phyloP scores from a whole-genome alignment of 1,284 basidiomycete genomes.

The Polyporus tsugae region DNA sequence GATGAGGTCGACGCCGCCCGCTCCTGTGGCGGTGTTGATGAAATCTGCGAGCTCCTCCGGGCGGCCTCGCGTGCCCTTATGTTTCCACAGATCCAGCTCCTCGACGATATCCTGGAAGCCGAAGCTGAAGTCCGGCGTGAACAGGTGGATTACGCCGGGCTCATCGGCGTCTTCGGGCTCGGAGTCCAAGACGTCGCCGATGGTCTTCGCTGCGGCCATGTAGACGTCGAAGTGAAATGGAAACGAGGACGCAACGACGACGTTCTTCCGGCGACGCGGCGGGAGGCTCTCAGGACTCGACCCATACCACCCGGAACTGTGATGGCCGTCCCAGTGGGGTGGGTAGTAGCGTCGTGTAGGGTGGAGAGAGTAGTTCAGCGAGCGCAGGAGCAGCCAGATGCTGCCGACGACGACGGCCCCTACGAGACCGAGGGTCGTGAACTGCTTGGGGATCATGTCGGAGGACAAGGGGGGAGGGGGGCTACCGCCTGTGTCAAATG shows the following conservation, averaged over 20 bases:
- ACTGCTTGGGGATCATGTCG: conserved; percentile 16
- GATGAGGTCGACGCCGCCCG: conserved; percentile 43
- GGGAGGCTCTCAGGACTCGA: neutral
- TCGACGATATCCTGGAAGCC: conserved; percentile 44
- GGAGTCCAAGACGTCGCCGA: conserved; percentile 39
- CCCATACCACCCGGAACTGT: neutral
- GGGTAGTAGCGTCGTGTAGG: conserved; percentile 8
- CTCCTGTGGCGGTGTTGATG: conserved; percentile 30
- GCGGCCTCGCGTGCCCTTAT: conserved; percentile 37
- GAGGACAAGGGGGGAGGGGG: conserved; percentile 8
- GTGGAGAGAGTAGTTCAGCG: conserved; percentile 6
- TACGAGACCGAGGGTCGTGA: conserved; percentile 18
- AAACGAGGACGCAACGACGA: conserved; percentile 45
- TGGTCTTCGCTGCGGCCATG: conserved; percentile 44
- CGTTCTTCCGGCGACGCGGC: conserved; percentile 27
- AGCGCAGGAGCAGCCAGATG: conserved; percentile 24
- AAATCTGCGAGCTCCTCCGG: conserved; percentile 38
- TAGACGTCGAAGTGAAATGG: conserved; percentile 47
- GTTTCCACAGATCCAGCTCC: conserved; percentile 38
- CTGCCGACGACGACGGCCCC: conserved; percentile 15
- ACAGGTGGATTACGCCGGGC: conserved; percentile 38
- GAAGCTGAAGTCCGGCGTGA: conserved; percentile 40
- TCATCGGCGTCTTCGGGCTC: conserved; percentile 17
- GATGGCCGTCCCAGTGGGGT: neutral
- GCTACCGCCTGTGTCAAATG: neutral